Evolutionary conservation across 2,329 filamentous ascomycete species (phyloP).

Genomic region (Stromatinia cepivora): DNA sequence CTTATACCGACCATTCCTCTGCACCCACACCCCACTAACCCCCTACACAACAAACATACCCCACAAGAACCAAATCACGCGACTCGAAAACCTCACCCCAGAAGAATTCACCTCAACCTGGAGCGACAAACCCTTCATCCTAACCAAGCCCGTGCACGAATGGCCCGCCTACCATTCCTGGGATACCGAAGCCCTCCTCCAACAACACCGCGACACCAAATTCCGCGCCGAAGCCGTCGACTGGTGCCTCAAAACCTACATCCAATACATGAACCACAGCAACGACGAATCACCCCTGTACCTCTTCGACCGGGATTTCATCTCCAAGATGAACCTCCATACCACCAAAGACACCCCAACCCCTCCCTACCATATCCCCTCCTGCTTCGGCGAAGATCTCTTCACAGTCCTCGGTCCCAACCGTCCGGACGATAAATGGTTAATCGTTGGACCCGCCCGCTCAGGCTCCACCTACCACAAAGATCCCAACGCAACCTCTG

Average conservation of each 20-base stretch:
- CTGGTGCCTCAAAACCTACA: constrained; percentile 81
- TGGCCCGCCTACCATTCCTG: constrained; percentile 80
- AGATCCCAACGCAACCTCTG: constrained; percentile 69
- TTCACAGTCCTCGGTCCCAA: constrained; percentile 77
- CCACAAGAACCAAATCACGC: constrained; percentile 67
- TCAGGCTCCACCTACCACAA: constrained; percentile 97
- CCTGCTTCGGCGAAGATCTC: constrained; percentile 83
- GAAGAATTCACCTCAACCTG: constrained; percentile 74
- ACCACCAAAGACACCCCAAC: constrained; percentile 54
- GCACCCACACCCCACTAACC: constrained; percentile 70
- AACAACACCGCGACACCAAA: constrained; percentile 62
- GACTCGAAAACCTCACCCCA: constrained; percentile 66
- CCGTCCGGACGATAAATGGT: constrained; percentile 85
- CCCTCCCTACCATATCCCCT: constrained; percentile 70
- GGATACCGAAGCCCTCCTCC: constrained; percentile 66
- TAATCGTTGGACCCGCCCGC: constrained; percentile 83
- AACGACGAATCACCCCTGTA: constrained; percentile 88
- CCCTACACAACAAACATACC: constrained; percentile 74
- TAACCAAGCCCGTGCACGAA: constrained; percentile 75
- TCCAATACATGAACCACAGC: constrained; percentile 77
- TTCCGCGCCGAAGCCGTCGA: constrained; percentile 94
- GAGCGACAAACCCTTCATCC: constrained; percentile 81
- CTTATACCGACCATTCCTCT: constrained; percentile 86
- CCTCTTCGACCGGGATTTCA: constrained; percentile 85
- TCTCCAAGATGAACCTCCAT: constrained; percentile 75